phyloP scores from a whole-genome alignment of 1,139 yeast genomes.

The Suhomyces coccinellae region DNA sequence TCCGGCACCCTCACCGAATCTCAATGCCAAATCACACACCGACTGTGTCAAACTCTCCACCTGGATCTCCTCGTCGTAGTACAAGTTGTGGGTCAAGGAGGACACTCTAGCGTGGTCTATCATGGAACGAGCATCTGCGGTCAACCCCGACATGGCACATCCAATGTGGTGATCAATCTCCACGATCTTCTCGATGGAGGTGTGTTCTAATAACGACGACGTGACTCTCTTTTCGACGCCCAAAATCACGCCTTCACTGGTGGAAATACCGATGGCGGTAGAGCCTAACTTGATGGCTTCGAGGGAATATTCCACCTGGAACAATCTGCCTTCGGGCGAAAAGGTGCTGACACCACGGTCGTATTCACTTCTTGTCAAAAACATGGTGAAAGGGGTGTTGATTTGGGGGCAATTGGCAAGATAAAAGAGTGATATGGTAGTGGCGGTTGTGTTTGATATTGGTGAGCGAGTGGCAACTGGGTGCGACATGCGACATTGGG shows the following conservation, averaged over 20 bases:
- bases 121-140: constrained; percentile 99
- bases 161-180: constrained; percentile 95
- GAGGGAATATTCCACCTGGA: constrained; percentile 96
- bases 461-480: constrained; percentile 11
- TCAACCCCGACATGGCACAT: constrained; percentile 97
- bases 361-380: constrained; percentile 97
- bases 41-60: constrained; percentile 95
- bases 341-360: constrained; percentile 98
- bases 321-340: constrained; percentile 97
- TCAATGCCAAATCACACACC: constrained; percentile 92
- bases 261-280: constrained; percentile 95
- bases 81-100: constrained; percentile 82
- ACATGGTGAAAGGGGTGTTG: constrained; percentile 50
- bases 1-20: constrained; percentile 98
- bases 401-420: background rate
- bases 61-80: constrained; percentile 89
- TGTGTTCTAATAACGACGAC: constrained; percentile 84
- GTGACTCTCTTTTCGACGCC: constrained; percentile 98
- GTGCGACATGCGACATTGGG: constrained; percentile 1
- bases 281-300: constrained; percentile 97
- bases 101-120: constrained; percentile 97
- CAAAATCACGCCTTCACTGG: constrained; percentile 94
- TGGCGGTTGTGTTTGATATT: constrained; percentile 3
- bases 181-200: constrained; percentile 93
- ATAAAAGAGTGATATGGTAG: background rate